Evolutionary conservation across 148 eudicot genomes (phyloP), one percentile per base, ranked within the genome.

Genomic region (Nyssa sinensis): DNA sequence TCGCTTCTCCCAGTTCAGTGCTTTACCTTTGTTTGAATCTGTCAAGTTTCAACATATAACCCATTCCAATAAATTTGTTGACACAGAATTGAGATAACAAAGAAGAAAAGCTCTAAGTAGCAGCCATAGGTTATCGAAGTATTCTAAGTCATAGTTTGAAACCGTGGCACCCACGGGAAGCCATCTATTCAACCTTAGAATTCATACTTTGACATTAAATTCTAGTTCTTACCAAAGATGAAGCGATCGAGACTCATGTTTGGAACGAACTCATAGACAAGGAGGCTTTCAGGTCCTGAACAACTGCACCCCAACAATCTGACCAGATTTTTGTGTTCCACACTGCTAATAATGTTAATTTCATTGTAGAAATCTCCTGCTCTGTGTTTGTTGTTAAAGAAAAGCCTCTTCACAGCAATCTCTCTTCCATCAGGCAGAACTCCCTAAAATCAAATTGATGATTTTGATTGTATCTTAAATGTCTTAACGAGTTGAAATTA

Each of bases 291-390:
- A 3, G 92, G 91, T 32, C 96, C 88, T 44, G 83, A 84, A 64
- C 91, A 91, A 77, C 91, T 82, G 79, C 87, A 88, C 59, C 93
- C 91, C 77, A 91, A 76, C 12, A 84, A 77, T 66, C 89, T 78
- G 57, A 86, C 89, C 60, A 90, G 82, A 62, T 90, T 84, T 75
- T 84, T 90, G 76, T 90, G 91, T 55, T 87, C 85, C n/a, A 84
- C 82, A 27, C 87, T 82, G 82, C 88, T 85, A 60, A 90, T 88
- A 23, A 83, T 86, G 80, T 88, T 90, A 35, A 86, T 87, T 78
- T 89, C 89, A 7, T 86, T 89, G 76, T 85, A 85, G 81, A 89
- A 89, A 79, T 87, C 91, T 65, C 85, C 89, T 65, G 89, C 91
- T 80, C 89, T 81, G 76, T 82, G 88, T 37, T 69, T 85, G 71